phyloP scores from a whole-genome alignment of 768 basidiomycete genomes.

The Naganishia vishniacii region DNA sequence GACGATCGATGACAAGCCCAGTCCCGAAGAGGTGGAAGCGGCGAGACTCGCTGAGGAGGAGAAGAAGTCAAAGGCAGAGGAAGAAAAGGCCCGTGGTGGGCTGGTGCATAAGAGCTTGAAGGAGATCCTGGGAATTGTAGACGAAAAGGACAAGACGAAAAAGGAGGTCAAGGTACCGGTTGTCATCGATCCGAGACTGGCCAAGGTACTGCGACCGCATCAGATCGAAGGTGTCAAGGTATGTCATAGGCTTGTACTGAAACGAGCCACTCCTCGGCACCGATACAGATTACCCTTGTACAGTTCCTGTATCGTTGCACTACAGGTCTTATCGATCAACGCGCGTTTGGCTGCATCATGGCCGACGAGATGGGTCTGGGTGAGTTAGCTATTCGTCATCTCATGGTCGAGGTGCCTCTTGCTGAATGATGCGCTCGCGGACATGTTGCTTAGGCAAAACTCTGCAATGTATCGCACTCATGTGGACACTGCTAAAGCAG shows the following conservation, averaged over 20 bases:
- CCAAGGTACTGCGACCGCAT: conserved; percentile 88
- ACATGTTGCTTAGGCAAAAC: conserved; percentile 77
- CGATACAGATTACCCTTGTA: too few relatives aligned
- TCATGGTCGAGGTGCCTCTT: too few relatives aligned
- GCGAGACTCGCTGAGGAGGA: conserved; percentile 57
- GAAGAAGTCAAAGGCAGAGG: conserved; percentile 62
- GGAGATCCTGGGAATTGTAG: conserved; percentile 52
- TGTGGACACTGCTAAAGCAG: conserved; percentile 94
- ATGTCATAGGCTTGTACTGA: conserved; percentile 29
- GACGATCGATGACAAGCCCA: conserved; percentile 68
- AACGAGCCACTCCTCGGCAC: too few relatives aligned
- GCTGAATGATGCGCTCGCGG: too few relatives aligned
- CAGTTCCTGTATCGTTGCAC: conserved; percentile 94
- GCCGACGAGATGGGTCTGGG: conserved; percentile 98
- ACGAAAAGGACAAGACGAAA: conserved; percentile 51
- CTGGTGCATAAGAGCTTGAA: conserved; percentile 86
- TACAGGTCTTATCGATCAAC: conserved; percentile 84
- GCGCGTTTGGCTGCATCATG: conserved; percentile 89
- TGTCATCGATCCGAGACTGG: conserved; percentile 83
- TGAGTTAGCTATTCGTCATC: conserved; percentile 30
- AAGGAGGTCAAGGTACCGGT: conserved; percentile 78
- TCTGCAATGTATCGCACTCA: conserved; percentile 86
- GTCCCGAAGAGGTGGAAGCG: conserved; percentile 27
- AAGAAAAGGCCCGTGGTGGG: conserved; percentile 62
- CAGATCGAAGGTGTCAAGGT: conserved; percentile 98